Conservation (phyloP, 805 yeast species). For the Barnettozyma sucrosica region DNA sequence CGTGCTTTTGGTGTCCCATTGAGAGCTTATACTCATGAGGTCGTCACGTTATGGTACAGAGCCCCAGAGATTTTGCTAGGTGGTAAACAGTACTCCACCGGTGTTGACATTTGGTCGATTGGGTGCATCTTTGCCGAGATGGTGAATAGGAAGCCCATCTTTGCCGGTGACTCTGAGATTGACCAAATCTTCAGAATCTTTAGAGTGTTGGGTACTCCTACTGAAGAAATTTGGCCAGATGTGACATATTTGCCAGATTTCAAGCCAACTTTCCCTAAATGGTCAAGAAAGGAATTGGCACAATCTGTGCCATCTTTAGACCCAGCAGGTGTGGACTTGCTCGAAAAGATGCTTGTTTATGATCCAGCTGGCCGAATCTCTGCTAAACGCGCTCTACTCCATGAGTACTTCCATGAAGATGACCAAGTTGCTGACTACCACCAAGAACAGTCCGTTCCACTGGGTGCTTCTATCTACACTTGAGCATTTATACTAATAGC, state of each 20-base stretch:
- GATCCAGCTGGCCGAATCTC: conserved; percentile 93
- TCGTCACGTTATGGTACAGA: conserved; percentile 95
- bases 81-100: conserved; percentile 95
- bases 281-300: conserved; percentile 70
- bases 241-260: conserved; percentile 87
- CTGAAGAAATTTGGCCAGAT: conserved; percentile 91
- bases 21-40: conserved; percentile 96
- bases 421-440: conserved; percentile 23
- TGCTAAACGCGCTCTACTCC: conserved; percentile 87
- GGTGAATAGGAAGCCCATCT: conserved; percentile 91
- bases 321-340: conserved; percentile 74
- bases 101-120: conserved; percentile 98
- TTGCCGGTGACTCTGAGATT: conserved; percentile 97
- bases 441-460: conserved; percentile 25
- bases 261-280: conserved; percentile 88
- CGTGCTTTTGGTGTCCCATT: conserved; percentile 97
- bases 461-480: conserved; percentile 27
- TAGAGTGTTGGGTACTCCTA: conserved; percentile 90
- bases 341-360: conserved; percentile 73
- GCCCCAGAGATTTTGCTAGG: conserved; percentile 95
- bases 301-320: conserved; percentile 75
- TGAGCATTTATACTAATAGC: neutral
- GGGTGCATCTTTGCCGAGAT: conserved; percentile 98
- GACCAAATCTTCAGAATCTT: conserved; percentile 95
- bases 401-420: conserved; percentile 76